A percentile compares a stretch with the other conserved stretches of the same genome.
Conservation (phyloP, 176 grass and related monocot genomes). For the Neostapfia colusana region DNA sequence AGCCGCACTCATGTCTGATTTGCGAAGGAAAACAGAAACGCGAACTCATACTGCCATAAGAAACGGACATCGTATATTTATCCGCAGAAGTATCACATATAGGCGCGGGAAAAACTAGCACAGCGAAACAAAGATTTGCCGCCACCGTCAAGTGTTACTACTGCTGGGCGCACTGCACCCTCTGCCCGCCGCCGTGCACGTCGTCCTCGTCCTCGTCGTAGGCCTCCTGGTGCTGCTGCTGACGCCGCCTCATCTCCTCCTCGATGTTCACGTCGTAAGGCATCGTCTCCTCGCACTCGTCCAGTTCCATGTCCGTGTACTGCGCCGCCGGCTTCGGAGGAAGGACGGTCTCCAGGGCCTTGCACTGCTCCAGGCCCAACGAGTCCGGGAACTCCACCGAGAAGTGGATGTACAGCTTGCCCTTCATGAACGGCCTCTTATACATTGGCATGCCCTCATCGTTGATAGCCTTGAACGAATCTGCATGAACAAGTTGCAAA, state of each 20-base stretch:
- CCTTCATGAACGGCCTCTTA: constrained; percentile 81
- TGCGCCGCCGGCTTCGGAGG: constrained; percentile 48
- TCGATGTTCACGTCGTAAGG: constrained; percentile 69
- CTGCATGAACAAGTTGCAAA: constrained; percentile 11
- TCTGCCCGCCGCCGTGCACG: constrained; percentile 51
- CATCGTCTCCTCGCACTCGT: constrained; percentile 91
- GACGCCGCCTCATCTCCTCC: constrained; percentile 74
- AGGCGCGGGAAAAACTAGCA: neutral
- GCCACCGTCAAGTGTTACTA: constrained; percentile 23
- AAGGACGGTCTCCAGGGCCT: constrained; percentile 58
- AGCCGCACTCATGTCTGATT: no score
- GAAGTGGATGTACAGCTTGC: constrained; percentile 90
- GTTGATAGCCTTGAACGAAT: constrained; percentile 82
- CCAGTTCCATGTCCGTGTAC: constrained; percentile 80
- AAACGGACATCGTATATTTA: constrained; percentile 2
- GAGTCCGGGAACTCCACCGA: constrained; percentile 76
- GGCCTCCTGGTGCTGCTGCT: constrained; percentile 79
- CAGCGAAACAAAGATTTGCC: constrained; percentile 10
- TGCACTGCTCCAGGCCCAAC: constrained; percentile 61
- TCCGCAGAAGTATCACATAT: constrained; percentile 9
- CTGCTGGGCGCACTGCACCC: constrained; percentile 92
- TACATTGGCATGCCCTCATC: constrained; percentile 93
- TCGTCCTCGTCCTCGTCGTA: constrained; percentile 87
- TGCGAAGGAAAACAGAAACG: no score
- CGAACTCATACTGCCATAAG: neutral